Percentiles rank a stretch among this genome's conserved stretches.
Conservation (phyloP, 306 rosid genomes). For the Ochetophila trinervis region DNA sequence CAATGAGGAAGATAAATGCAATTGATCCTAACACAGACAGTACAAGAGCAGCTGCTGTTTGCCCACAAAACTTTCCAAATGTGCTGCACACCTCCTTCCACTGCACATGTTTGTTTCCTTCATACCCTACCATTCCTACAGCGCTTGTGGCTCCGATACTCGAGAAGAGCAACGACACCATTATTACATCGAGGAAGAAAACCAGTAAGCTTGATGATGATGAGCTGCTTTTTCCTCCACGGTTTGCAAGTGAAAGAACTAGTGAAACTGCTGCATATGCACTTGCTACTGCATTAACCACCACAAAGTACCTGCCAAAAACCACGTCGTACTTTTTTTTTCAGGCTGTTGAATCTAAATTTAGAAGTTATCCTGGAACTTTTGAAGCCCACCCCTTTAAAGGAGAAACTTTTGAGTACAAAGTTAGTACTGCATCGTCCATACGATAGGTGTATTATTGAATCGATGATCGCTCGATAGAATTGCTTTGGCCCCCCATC, state of each 20-base stretch:
- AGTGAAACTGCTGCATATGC: slow-evolving; percentile 49
- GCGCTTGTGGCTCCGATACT: slow-evolving; percentile 55
- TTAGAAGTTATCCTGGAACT: too few species aligned
- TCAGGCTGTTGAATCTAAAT: too few species aligned
- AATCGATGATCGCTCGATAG: too few species aligned
- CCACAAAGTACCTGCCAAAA: slow-evolving; percentile 50
- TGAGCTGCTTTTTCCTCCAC: slow-evolving; percentile 26
- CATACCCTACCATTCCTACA: slow-evolving; percentile 47
- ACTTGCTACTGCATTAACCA: slow-evolving; percentile 56
- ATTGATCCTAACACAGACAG: slow-evolving; percentile 48
- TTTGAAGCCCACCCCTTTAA: too few species aligned
- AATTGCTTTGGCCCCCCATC: too few species aligned
- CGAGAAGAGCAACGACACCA: slow-evolving; percentile 74
- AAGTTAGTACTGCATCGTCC: too few species aligned
- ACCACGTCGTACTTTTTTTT: neutral
- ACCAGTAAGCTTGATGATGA: slow-evolving; percentile 13
- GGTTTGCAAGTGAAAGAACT: slow-evolving; percentile 23
- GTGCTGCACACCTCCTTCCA: slow-evolving; percentile 74
- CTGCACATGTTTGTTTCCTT: slow-evolving; percentile 72
- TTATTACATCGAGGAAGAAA: slow-evolving; percentile 36
- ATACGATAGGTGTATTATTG: too few species aligned
- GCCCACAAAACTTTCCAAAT: slow-evolving; percentile 56
- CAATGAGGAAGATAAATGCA: slow-evolving; percentile 40
- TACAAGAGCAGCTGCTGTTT: slow-evolving; percentile 30
- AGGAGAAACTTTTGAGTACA: too few species aligned